These are phyloP conservation scores for Dorcoceras hygrometricum DNA, from an alignment of 257 asterid genomes.

Conservation along the genomic window DNA sequence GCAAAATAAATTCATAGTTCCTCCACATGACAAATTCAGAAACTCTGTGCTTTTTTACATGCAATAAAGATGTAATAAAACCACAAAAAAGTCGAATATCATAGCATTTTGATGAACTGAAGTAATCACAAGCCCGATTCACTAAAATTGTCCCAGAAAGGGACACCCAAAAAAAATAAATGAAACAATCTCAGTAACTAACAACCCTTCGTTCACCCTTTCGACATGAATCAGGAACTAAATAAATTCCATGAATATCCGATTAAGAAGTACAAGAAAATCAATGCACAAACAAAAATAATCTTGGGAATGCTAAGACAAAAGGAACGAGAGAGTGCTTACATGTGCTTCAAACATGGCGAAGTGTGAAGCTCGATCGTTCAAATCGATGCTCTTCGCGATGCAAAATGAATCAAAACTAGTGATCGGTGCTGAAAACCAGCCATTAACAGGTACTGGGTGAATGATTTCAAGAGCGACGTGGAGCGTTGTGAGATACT, in stretches of 20 bases:
- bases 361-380: constrained; percentile 19
- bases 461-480: background rate
- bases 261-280: background rate
- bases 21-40: background rate
- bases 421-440: constrained; percentile 19
- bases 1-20: background rate
- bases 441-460: constrained; percentile 12
- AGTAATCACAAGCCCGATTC: background rate
- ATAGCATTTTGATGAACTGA: background rate
- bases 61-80: background rate
- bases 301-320: background rate
- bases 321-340: constrained; percentile 10
- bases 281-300: background rate
- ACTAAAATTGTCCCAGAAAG: background rate
- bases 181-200: background rate
- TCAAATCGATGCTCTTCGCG: background rate
- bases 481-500: background rate
- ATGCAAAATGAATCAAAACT: background rate
- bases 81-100: no score
- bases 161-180: background rate
- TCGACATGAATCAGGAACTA: background rate
- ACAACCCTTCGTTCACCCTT: background rate
- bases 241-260: background rate
- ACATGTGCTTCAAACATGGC: constrained; percentile 62
- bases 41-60: background rate